A percentile compares a stretch with the other conserved stretches of the same genome.
Evolutionary conservation across 2,329 filamentous ascomycete genomes (phyloP).

Genomic region (Penicillium corylophilum): DNA sequence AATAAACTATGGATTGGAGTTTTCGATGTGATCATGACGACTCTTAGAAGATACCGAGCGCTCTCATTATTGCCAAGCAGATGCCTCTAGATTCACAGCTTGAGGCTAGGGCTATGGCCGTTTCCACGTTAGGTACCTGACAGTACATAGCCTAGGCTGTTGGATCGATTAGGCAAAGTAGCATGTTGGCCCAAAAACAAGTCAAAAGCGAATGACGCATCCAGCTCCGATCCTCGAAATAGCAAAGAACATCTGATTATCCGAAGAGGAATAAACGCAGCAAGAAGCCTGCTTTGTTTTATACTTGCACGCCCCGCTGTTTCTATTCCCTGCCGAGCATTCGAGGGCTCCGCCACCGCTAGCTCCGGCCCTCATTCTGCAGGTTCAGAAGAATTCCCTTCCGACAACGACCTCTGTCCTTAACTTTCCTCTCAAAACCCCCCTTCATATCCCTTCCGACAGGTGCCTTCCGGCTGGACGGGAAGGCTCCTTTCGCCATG

Average conservation of each 20-base stretch:
- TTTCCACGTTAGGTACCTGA: background rate
- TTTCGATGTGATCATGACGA: background rate
- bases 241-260: no score
- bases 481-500: slow-evolving; percentile 43
- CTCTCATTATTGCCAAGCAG: background rate
- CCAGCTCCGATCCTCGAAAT: background rate
- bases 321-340: slow-evolving; percentile 21
- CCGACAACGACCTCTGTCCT: slow-evolving; percentile 12
- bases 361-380: slow-evolving; percentile 21
- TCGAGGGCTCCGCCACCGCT: slow-evolving; percentile 29
- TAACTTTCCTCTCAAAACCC: slow-evolving; percentile 3
- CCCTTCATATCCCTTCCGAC: slow-evolving; percentile 16
- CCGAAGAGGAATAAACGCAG: background rate
- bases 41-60: background rate
- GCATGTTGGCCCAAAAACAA: background rate
- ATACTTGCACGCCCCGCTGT: background rate
- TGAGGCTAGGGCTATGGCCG: background rate
- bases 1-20: no score
- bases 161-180: background rate
- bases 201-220: background rate
- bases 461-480: slow-evolving; percentile 28
- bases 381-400: slow-evolving; percentile 22
- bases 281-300: background rate
- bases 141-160: background rate
- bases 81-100: background rate